Conservation (phyloP, 2,329 filamentous ascomycete species). For the Drechslera avenae region DNA sequence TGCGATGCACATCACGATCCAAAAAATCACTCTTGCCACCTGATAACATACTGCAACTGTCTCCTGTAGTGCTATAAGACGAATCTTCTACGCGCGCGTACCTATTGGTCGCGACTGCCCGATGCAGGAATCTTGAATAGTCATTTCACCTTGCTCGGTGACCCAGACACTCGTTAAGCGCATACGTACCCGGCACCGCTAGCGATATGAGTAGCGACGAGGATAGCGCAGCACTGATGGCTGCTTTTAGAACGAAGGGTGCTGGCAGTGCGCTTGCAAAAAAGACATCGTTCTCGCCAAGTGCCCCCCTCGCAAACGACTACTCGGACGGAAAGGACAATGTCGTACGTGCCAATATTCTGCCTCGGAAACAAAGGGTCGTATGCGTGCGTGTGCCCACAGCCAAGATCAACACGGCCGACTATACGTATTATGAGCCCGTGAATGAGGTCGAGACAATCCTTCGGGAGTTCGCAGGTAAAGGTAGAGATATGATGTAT, state of each 20-base stretch:
- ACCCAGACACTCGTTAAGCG: neutral
- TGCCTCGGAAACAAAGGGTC: conserved; percentile 15
- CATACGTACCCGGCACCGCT: neutral
- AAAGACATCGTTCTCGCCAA: conserved; percentile 21
- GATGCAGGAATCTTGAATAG: too few species aligned
- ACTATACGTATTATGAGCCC: conserved; percentile 44
- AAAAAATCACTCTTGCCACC: too few species aligned
- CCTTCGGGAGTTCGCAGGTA: conserved; percentile 43
- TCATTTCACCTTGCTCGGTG: too few species aligned
- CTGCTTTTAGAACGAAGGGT: conserved; percentile 30
- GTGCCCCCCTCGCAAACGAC: neutral
- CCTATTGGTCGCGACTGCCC: too few species aligned
- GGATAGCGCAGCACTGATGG: conserved; percentile 33
- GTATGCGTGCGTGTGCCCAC: conserved; percentile 36
- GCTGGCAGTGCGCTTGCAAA: neutral
- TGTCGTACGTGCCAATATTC: neutral
- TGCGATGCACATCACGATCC: too few species aligned
- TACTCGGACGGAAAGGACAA: conserved; percentile 12
- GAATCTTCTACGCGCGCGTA: too few species aligned
- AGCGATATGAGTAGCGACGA: conserved; percentile 35
- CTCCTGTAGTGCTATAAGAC: too few species aligned
- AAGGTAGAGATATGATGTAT: conserved; percentile 44
- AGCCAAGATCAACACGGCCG: conserved; percentile 28
- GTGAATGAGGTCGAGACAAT: conserved; percentile 48
- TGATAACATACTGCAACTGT: too few species aligned